These are phyloP conservation scores for Phoma sp. DNA, from an alignment of 2,329 filamentous ascomycete species.

Conservation along the genomic window DNA sequence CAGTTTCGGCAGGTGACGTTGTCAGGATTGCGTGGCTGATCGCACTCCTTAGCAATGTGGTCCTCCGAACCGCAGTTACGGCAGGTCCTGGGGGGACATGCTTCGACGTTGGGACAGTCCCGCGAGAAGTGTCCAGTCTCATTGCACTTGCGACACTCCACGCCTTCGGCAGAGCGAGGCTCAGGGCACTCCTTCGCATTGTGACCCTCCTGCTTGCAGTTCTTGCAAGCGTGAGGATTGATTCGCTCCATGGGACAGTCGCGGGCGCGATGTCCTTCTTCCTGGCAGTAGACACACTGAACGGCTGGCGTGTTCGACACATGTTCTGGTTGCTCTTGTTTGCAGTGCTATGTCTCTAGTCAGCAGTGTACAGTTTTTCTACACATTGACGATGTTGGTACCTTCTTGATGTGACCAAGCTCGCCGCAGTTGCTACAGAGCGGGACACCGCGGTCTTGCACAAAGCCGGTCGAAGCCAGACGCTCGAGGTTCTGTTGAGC, in stretches of 20 bases:
- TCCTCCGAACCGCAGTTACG: constrained; percentile 47
- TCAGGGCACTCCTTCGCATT: constrained; percentile 50
- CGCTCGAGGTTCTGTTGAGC: constrained; percentile 67
- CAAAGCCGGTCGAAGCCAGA: constrained; percentile 69
- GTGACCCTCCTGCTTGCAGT: constrained; percentile 63
- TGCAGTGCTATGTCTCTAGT: constrained; percentile 56
- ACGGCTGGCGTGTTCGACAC: constrained; percentile 54
- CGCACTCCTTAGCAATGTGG: constrained; percentile 47
- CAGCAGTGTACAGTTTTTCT: neutral
- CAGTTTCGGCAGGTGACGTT: constrained; percentile 65
- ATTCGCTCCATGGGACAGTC: constrained; percentile 65
- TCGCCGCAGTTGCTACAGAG: constrained; percentile 70
- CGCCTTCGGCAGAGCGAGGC: constrained; percentile 58
- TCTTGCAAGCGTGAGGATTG: constrained; percentile 71
- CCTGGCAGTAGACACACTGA: constrained; percentile 69
- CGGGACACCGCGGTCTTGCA: constrained; percentile 64
- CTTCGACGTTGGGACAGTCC: constrained; percentile 42
- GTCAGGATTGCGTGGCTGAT: constrained; percentile 45
- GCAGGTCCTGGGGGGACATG: constrained; percentile 37
- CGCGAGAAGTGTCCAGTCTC: constrained; percentile 54
- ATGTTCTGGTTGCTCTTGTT: constrained; percentile 62
- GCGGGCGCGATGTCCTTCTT: constrained; percentile 69
- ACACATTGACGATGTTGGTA: neutral
- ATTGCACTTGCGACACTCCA: constrained; percentile 71
- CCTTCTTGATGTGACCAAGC: constrained; percentile 65